Conservation (phyloP, 164 flowering plant genomes). For the Annona squamosa region DNA sequence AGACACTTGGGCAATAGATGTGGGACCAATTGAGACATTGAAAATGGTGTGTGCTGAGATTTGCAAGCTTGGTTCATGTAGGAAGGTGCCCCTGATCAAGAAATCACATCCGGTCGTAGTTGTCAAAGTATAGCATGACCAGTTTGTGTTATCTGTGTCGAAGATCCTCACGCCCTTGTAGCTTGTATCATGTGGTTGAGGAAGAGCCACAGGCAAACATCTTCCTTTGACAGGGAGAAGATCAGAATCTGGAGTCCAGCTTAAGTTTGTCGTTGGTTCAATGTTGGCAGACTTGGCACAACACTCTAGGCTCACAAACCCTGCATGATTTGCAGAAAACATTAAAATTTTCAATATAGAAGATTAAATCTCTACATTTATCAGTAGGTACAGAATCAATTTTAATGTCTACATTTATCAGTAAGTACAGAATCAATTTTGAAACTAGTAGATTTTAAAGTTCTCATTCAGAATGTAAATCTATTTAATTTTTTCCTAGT, state of each 20-base stretch:
- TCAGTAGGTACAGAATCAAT: too few relatives aligned
- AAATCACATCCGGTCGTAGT: constrained; percentile 32
- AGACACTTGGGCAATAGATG: constrained; percentile 26
- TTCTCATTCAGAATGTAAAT: too few relatives aligned
- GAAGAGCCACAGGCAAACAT: constrained; percentile 22
- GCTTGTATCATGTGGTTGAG: constrained; percentile 9
- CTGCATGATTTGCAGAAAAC: constrained; percentile 26
- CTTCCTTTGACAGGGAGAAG: constrained; percentile 20
- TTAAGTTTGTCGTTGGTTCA: constrained; percentile 28
- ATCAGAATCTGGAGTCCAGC: constrained; percentile 37
- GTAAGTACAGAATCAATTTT: too few relatives aligned
- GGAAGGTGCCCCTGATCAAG: constrained; percentile 51
- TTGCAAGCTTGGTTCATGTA: constrained; percentile 13
- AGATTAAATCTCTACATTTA: neutral
- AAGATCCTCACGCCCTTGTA: constrained; percentile 26
- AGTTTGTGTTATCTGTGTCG: constrained; percentile 17
- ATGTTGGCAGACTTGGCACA: constrained; percentile 37
- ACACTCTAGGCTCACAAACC: constrained; percentile 47
- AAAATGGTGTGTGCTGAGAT: constrained; percentile 14
- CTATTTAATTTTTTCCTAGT: too few relatives aligned
- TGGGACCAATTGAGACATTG: constrained; percentile 29
- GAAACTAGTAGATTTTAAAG: too few relatives aligned
- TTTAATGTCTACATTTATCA: too few relatives aligned
- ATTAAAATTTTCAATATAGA: neutral
- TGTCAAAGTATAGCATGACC: constrained; percentile 50